Percentiles rank a stretch among this genome's conserved stretches.
Evolutionary conservation across 1,284 basidiomycete species (phyloP).

Genomic region (Leucoagaricus sp.): DNA sequence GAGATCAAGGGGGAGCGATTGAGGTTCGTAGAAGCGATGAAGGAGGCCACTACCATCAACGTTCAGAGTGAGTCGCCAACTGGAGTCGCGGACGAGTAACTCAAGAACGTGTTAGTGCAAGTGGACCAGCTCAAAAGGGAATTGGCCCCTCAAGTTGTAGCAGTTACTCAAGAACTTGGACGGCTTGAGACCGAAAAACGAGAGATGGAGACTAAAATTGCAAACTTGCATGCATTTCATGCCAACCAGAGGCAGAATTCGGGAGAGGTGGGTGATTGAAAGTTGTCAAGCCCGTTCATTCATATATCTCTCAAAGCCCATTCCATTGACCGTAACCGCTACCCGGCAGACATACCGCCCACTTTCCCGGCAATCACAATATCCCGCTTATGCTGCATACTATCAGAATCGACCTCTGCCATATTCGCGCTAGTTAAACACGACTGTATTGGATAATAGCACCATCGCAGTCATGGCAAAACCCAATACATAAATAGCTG

Average conservation of each 20-base stretch:
- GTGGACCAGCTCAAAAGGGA: constrained; percentile 85
- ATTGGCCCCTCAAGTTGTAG: constrained; percentile 69
- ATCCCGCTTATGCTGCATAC: background rate
- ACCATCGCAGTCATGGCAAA: background rate
- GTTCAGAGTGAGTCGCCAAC: constrained; percentile 72
- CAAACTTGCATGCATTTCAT: constrained; percentile 72
- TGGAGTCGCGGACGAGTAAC: no score
- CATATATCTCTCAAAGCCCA: background rate
- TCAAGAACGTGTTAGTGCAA: constrained; percentile 51
- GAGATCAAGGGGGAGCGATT: constrained; percentile 85
- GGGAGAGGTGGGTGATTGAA: constrained; percentile 21
- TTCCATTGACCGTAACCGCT: constrained; percentile 5
- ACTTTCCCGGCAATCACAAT: constrained; percentile 8
- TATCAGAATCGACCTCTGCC: constrained; percentile 22
- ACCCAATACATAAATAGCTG: background rate
- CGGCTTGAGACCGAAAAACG: constrained; percentile 74
- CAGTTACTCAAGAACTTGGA: constrained; percentile 75
- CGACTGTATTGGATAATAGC: background rate
- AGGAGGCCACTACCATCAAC: constrained; percentile 84
- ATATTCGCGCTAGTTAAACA: constrained; percentile 15
- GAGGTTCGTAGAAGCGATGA: constrained; percentile 89
- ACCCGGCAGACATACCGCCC: constrained; percentile 1
- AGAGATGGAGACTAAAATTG: constrained; percentile 71
- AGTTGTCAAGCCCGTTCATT: background rate
- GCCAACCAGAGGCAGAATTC: constrained; percentile 61